Percentiles rank a stretch among this genome's conserved stretches.
Conservation (phyloP, 1,284 basidiomycete genomes). For the Puccinia coronata region DNA sequence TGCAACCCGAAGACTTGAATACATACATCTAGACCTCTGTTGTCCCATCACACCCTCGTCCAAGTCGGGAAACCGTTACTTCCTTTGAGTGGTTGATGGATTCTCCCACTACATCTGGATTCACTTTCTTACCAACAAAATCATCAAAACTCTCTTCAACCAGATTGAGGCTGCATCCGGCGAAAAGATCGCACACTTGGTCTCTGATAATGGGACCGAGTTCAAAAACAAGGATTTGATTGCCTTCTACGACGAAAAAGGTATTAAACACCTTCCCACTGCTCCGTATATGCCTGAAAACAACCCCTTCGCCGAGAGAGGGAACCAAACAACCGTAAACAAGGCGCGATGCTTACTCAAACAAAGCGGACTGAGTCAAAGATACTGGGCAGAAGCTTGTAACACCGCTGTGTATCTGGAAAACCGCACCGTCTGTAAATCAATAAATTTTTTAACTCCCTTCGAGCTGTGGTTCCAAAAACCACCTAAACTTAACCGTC, state of each 20-base stretch:
- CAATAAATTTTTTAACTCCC: not conserved
- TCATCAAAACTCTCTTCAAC: not conserved
- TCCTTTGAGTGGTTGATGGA: constrained; percentile 7
- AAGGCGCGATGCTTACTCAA: constrained; percentile 23
- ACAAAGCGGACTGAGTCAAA: not conserved
- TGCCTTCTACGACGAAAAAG: not conserved
- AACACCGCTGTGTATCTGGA: not conserved
- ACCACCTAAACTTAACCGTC: not conserved
- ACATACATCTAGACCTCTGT: constrained; percentile 29
- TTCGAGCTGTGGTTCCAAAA: not conserved
- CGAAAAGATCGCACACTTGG: not conserved
- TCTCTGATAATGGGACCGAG: constrained; percentile 32
- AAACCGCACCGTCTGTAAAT: no score
- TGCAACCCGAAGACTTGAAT: not conserved
- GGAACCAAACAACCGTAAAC: constrained; percentile 12
- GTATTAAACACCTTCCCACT: not conserved
- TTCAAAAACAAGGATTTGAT: not conserved
- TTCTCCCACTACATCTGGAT: not conserved
- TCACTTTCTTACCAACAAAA: not conserved
- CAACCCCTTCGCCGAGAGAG: not conserved
- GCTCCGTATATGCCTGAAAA: no score
- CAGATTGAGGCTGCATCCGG: not conserved
- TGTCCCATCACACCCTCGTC: constrained; percentile 5
- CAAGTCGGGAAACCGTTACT: not conserved
- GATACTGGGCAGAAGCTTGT: no score